Percentiles rank a stretch among this genome's conserved stretches.
Conservation (phyloP, 2,329 filamentous ascomycete genomes). For the Bimuria novae-zelandiae region DNA sequence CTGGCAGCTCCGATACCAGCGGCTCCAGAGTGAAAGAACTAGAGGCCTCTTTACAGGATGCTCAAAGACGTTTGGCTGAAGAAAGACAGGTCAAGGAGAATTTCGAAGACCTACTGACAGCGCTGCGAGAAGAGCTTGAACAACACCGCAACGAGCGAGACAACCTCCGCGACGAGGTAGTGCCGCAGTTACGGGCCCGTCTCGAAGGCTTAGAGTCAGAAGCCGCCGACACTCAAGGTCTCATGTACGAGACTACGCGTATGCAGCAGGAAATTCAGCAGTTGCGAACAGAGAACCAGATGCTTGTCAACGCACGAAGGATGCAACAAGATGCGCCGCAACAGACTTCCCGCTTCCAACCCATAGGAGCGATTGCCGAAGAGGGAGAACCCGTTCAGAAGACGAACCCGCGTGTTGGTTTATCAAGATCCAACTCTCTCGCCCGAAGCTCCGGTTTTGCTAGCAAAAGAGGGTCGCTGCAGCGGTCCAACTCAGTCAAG, state of each 20-base stretch:
- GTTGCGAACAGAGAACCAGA: constrained; percentile 70
- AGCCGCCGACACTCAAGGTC: constrained; percentile 71
- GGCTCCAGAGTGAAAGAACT: constrained; percentile 72
- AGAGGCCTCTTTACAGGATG: constrained; percentile 78
- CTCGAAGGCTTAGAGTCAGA: constrained; percentile 79
- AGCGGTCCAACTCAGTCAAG: constrained; percentile 53
- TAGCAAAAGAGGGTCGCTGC: constrained; percentile 55
- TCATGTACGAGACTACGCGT: constrained; percentile 79
- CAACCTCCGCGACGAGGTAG: constrained; percentile 84
- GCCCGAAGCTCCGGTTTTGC: constrained; percentile 57
- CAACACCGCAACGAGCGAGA: constrained; percentile 86
- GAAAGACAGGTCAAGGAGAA: constrained; percentile 88
- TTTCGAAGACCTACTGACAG: constrained; percentile 87
- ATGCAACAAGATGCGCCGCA: constrained; percentile 53
- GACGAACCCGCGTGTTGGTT: constrained; percentile 49
- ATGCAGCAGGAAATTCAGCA: constrained; percentile 76
- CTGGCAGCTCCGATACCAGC: constrained; percentile 29
- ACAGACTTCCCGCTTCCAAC: constrained; percentile 58
- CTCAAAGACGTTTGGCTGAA: constrained; percentile 78
- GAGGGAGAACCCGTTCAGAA: constrained; percentile 52
- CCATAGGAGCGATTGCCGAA: constrained; percentile 67
- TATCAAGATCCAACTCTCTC: constrained; percentile 70
- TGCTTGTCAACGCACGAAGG: constrained; percentile 54
- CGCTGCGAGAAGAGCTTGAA: constrained; percentile 80
- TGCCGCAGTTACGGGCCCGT: constrained; percentile 76